Percentiles rank a stretch among this genome's conserved stretches.
These are phyloP conservation scores for Salix purpurea DNA, from an alignment of 345 rosid genomes.

Conservation along the genomic window DNA sequence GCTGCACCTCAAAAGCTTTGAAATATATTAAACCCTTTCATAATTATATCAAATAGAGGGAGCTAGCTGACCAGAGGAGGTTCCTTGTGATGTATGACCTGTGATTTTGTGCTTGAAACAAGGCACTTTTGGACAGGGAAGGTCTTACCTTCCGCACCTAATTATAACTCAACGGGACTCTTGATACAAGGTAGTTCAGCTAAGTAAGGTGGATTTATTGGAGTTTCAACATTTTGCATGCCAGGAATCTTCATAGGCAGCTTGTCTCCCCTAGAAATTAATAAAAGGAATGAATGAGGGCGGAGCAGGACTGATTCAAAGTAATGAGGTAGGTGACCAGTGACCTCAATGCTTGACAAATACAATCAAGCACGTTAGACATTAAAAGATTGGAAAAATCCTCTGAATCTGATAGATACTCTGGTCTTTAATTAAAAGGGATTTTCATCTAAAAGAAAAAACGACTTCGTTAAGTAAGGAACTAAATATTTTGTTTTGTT, in stretches of 20 bases:
- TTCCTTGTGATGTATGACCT: conserved; percentile 1
- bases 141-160: conserved; percentile 54
- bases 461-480: no score
- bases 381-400: no score
- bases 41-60: background rate
- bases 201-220: conserved; percentile 11
- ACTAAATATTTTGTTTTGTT: no score
- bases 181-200: conserved; percentile 45
- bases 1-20: background rate
- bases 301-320: no score
- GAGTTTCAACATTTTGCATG: background rate
- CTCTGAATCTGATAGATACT: no score
- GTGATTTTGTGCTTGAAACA: background rate
- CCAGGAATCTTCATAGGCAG: background rate
- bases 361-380: background rate
- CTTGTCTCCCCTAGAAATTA: background rate
- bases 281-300: background rate
- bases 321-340: background rate
- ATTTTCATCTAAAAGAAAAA: no score
- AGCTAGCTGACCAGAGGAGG: conserved; percentile 1
- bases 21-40: background rate
- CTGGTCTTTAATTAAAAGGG: no score
- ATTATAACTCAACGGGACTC: conserved; percentile 4
- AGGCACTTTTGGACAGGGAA: background rate
- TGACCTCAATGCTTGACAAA: background rate